phyloP scores from a whole-genome alignment of 306 rosid species.

The Vachellia collinsii region DNA sequence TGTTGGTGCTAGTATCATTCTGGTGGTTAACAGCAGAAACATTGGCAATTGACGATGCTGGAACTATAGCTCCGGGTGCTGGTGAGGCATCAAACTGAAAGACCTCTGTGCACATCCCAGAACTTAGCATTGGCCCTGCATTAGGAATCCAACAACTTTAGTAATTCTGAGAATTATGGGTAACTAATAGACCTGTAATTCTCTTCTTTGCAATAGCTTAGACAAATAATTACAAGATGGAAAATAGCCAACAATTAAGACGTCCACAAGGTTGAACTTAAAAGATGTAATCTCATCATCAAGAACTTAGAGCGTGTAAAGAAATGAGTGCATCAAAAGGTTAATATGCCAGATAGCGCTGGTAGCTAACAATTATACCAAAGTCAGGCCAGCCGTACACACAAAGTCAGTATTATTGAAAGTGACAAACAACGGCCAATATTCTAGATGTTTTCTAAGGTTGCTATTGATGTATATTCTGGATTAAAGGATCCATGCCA shows the following conservation, averaged over 20 bases:
- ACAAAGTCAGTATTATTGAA: neutral
- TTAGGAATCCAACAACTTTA: constrained; percentile 34
- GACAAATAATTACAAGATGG: constrained; percentile 13
- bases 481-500: neutral
- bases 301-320: neutral
- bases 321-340: neutral
- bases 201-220: constrained; percentile 16
- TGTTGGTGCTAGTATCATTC: constrained; percentile 53
- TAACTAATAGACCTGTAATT: neutral
- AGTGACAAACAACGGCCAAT: neutral
- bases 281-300: neutral
- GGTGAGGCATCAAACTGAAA: constrained; percentile 92
- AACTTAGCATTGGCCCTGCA: constrained; percentile 92
- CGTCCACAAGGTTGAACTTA: neutral
- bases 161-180: constrained; percentile 6
- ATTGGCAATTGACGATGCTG: constrained; percentile 72
- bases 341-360: neutral
- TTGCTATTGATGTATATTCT: neutral
- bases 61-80: constrained; percentile 79
- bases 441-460: neutral
- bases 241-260: neutral
- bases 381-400: neutral
- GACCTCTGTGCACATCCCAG: constrained; percentile 96
- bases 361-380: neutral
- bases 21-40: constrained; percentile 41